Conservation (phyloP, 1,284 basidiomycete genomes). For the Marasmius sp. region DNA sequence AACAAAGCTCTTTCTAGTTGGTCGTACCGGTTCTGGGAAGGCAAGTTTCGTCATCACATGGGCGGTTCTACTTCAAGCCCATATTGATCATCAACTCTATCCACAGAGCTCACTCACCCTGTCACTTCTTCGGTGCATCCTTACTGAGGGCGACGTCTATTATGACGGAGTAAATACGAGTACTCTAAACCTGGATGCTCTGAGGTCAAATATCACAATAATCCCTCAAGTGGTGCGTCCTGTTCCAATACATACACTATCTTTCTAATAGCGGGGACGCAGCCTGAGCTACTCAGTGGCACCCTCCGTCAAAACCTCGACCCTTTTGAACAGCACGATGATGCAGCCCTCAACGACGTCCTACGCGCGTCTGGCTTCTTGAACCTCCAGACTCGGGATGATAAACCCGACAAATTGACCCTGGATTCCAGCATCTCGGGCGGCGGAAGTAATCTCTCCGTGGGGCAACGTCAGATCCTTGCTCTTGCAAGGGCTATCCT, state of each 20-base stretch:
- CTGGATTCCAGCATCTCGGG: slow-evolving; percentile 33
- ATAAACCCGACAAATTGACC: slow-evolving; percentile 26
- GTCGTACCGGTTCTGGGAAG: slow-evolving; percentile 66
- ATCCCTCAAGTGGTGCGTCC: slow-evolving; percentile 51
- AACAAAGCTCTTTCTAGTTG: slow-evolving; percentile 32
- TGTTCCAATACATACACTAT: background rate
- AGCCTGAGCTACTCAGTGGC: slow-evolving; percentile 50
- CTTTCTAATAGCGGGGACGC: slow-evolving; percentile 7
- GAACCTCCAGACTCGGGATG: slow-evolving; percentile 31
- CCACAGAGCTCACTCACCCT: slow-evolving; percentile 49
- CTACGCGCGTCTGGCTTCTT: slow-evolving; percentile 38
- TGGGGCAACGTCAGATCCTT: slow-evolving; percentile 34
- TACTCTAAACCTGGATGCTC: slow-evolving; percentile 61
- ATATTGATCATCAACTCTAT: background rate
- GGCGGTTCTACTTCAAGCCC: background rate
- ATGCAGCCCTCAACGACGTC: slow-evolving; percentile 42
- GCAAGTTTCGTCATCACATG: slow-evolving; percentile 15
- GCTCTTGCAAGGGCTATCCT: slow-evolving; percentile 42
- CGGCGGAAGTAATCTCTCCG: slow-evolving; percentile 49
- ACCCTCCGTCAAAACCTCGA: slow-evolving; percentile 48
- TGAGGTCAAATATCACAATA: slow-evolving; percentile 64
- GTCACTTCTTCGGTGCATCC: slow-evolving; percentile 55
- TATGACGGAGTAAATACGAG: slow-evolving; percentile 49
- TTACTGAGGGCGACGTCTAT: slow-evolving; percentile 54
- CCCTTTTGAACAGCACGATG: slow-evolving; percentile 60